A percentile compares a stretch with the other conserved stretches of the same genome.
Evolutionary conservation across 1,284 basidiomycete species (phyloP).

Genomic region (Veloporphyrellus conicus): DNA sequence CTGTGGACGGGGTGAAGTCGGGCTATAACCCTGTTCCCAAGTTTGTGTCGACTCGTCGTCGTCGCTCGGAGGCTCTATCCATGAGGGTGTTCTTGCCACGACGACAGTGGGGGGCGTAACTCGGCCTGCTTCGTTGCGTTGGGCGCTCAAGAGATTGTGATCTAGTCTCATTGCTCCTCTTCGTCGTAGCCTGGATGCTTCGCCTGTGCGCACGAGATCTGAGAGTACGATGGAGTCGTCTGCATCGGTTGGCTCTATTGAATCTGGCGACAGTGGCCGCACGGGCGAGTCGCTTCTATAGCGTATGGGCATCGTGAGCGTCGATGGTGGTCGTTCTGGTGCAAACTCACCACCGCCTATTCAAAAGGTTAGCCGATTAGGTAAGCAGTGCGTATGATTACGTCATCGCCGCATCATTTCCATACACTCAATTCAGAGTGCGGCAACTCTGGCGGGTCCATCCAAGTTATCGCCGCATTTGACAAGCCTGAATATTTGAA

Average conservation of each 20-base stretch:
- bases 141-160: constrained; percentile 34
- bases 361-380: constrained; percentile 5
- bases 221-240: constrained; percentile 68
- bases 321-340: constrained; percentile 22
- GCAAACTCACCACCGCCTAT: constrained; percentile 6
- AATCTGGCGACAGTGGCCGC: constrained; percentile 16
- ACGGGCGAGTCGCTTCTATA: constrained; percentile 25
- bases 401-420: no score
- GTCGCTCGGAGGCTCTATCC: constrained; percentile 35
- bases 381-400: constrained; percentile 6
- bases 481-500: no score
- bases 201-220: constrained; percentile 64
- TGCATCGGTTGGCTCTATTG: constrained; percentile 39
- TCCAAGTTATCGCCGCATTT: no score
- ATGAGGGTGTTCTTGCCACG: constrained; percentile 31
- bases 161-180: constrained; percentile 67
- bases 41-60: constrained; percentile 33
- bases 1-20: constrained; percentile 24
- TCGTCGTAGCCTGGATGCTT: constrained; percentile 65
- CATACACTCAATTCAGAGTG: no score
- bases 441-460: no score
- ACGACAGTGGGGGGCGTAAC: constrained; percentile 29
- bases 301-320: constrained; percentile 31
- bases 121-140: constrained; percentile 28
- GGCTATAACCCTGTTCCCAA: constrained; percentile 34